These are phyloP conservation scores for Cylindrotheca closterium DNA, from an alignment of 108 stramenopile genomes.

Conservation along the genomic window DNA sequence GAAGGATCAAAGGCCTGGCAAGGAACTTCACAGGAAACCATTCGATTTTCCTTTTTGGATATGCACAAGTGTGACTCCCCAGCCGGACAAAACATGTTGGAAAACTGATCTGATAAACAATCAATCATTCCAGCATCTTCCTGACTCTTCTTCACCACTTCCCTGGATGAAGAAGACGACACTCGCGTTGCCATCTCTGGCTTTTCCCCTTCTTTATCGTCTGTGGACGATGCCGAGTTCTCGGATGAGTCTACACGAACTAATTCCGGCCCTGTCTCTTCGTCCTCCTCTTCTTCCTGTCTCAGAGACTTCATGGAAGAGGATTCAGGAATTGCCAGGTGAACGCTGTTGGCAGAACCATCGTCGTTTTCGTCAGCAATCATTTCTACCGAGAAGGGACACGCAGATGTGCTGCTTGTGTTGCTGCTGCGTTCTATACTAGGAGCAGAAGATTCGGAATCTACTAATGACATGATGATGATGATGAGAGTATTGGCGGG, in stretches of 20 bases:
- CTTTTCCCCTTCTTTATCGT: background rate
- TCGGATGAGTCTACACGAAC: background rate
- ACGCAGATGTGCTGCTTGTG: too few species aligned
- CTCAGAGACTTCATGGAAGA: background rate
- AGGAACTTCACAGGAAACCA: background rate
- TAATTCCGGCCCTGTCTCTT: background rate
- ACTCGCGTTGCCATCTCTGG: background rate
- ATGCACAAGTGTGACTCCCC: background rate
- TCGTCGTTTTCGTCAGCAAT: background rate
- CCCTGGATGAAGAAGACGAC: background rate
- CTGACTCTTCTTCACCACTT: background rate
- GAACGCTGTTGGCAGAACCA: background rate
- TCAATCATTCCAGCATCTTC: constrained; percentile 10
- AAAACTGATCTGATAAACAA: constrained; percentile 18
- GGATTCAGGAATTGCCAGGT: background rate
- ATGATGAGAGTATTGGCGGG: too few species aligned
- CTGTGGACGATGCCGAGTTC: background rate
- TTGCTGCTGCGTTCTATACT: too few species aligned
- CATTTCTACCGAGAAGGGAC: background rate
- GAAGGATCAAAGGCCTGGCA: background rate
- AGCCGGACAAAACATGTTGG: constrained; percentile 19
- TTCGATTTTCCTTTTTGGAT: background rate
- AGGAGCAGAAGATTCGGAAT: too few species aligned
- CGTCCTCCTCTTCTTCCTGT: background rate
- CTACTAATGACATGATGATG: too few species aligned